Evolutionary conservation across 2,329 filamentous ascomycete species (phyloP).

Genomic region (Fulvia fulva): DNA sequence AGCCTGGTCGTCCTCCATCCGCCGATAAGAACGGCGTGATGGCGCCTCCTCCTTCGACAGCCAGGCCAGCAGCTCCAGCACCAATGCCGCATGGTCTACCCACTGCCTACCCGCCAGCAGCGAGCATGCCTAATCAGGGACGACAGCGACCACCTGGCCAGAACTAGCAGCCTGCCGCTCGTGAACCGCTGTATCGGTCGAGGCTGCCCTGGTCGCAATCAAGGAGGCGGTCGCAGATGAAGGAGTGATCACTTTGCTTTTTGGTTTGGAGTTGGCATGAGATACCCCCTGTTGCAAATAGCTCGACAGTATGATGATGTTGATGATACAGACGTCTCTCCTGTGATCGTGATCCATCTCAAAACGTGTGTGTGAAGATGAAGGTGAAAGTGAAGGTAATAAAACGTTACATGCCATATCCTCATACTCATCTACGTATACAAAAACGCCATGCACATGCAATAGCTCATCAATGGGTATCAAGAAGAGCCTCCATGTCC

Average conservation of each 20-base stretch:
- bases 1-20: background rate
- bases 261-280: background rate
- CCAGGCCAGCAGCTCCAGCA: background rate
- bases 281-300: background rate
- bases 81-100: background rate
- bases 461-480: no score
- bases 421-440: background rate
- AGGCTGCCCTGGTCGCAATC: background rate
- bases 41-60: background rate
- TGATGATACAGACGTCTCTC: no score
- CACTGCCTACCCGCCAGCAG: background rate
- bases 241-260: background rate
- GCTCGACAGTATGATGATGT: background rate
- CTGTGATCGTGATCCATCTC: no score
- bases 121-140: background rate
- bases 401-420: background rate
- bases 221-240: background rate
- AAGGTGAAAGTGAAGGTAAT: background rate
- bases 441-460: no score
- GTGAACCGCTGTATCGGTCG: background rate
- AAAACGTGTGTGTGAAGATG: no score
- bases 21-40: background rate
- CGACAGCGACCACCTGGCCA: background rate
- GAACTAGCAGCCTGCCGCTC: background rate
- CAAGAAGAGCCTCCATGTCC: conserved; percentile 2